A percentile compares a stretch with the other conserved stretches of the same genome.
Conservation (phyloP, 2,329 filamentous ascomycete genomes). For the Botryotinia narcissicola region DNA sequence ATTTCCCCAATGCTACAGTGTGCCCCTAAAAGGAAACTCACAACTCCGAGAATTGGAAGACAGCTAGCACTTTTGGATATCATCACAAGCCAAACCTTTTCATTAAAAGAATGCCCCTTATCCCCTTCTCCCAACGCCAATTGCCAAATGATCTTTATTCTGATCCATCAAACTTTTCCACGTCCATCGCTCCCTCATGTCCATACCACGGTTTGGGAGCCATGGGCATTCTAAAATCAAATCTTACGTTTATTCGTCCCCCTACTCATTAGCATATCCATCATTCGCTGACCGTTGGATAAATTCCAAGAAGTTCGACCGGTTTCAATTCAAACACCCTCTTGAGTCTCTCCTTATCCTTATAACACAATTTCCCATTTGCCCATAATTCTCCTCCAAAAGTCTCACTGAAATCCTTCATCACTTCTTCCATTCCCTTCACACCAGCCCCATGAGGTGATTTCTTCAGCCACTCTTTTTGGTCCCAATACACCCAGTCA, state of each 20-base stretch:
- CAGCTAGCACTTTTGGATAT: neutral
- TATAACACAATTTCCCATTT: slow-evolving; percentile 20
- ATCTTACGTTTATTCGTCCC: too few relatives aligned
- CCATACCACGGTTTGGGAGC: neutral
- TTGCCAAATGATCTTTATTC: too few relatives aligned
- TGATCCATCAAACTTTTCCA: neutral
- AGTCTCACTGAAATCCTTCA: slow-evolving; percentile 13
- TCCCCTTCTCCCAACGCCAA: too few relatives aligned
- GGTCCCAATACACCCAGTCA: slow-evolving; percentile 4
- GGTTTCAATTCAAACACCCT: slow-evolving; percentile 12
- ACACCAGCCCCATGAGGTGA: neutral
- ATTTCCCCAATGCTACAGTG: neutral
- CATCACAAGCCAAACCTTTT: neutral
- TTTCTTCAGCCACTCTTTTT: neutral
- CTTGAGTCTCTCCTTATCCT: neutral
- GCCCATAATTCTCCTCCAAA: slow-evolving; percentile 22
- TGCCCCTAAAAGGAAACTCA: neutral
- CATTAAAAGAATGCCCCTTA: neutral
- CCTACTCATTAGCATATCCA: neutral
- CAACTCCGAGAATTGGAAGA: neutral
- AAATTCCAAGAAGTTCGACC: neutral
- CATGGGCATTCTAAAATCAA: neutral
- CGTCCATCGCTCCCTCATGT: too few relatives aligned
- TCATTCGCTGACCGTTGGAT: neutral
- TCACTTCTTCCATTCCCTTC: neutral